These are phyloP conservation scores for Annulohypoxylon nitens DNA, from an alignment of 495 filamentous ascomycete genomes.

Conservation along the genomic window DNA sequence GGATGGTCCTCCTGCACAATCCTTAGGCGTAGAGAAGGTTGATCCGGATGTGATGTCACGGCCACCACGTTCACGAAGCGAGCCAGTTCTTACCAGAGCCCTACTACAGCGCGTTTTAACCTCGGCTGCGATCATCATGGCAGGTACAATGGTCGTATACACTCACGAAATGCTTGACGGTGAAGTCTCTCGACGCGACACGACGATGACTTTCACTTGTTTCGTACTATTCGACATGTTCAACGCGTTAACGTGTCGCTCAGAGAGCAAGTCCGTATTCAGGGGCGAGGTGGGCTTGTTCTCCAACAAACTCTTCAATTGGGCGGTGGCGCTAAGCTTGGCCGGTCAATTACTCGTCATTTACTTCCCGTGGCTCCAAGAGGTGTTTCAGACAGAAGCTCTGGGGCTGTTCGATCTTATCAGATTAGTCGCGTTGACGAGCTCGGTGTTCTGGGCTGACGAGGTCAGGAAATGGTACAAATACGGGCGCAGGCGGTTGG, in stretches of 20 bases:
- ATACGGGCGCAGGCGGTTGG: conserved; percentile 59
- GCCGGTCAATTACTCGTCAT: conserved; percentile 90
- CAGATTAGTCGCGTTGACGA: conserved; percentile 77
- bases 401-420: conserved; percentile 78
- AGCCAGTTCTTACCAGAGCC: conserved; percentile 85
- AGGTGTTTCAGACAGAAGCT: conserved; percentile 95
- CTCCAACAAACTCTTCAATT: conserved; percentile 94
- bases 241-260: conserved; percentile 93
- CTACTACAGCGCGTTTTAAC: conserved; percentile 87
- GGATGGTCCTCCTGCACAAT: conserved; percentile 98
- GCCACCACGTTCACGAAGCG: conserved; percentile 85
- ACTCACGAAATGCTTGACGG: conserved; percentile 89
- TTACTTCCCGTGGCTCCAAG: conserved; percentile 92
- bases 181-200: conserved; percentile 89
- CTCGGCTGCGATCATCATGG: conserved; percentile 90
- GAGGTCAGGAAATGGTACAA: conserved; percentile 84
- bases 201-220: conserved; percentile 98
- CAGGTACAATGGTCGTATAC: conserved; percentile 91
- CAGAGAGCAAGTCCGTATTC: conserved; percentile 88
- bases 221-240: conserved; percentile 99
- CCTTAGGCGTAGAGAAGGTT: conserved; percentile 94
- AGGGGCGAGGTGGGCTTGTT: conserved; percentile 85
- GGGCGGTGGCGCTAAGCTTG: conserved; percentile 86
- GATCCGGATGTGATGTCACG: conserved; percentile 94
- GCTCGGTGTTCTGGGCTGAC: conserved; percentile 94